Percentiles rank a stretch among this genome's conserved stretches.
Conservation (phyloP, 2,329 filamentous ascomycete species). For the Rutstroemia sydowiana region DNA sequence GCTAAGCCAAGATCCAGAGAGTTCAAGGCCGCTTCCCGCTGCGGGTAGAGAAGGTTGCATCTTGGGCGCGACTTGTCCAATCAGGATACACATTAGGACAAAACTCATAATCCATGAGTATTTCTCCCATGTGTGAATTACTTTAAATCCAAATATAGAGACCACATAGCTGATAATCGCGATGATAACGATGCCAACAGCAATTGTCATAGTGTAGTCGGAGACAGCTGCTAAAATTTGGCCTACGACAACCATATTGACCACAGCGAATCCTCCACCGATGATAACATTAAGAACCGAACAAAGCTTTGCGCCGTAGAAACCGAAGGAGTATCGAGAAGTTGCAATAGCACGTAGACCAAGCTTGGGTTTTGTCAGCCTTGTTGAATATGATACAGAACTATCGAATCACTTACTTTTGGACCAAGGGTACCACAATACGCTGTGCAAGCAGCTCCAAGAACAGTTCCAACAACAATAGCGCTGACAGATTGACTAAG, state of each 20-base stretch:
- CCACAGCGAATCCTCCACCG: slow-evolving; percentile 34
- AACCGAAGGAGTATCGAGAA: slow-evolving; percentile 42
- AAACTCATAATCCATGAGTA: slow-evolving; percentile 42
- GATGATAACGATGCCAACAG: slow-evolving; percentile 31
- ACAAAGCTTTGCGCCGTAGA: slow-evolving; percentile 41
- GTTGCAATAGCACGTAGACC: slow-evolving; percentile 38
- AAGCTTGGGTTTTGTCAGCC: slow-evolving; percentile 16
- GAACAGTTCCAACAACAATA: slow-evolving; percentile 34
- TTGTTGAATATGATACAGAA: not conserved
- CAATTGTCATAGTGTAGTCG: slow-evolving; percentile 35
- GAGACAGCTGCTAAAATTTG: slow-evolving; percentile 28
- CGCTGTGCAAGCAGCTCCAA: slow-evolving; percentile 35
- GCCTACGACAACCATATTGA: slow-evolving; percentile 41
- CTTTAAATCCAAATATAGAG: slow-evolving; percentile 31
- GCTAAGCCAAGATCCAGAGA: slow-evolving; percentile 28
- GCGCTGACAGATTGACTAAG: slow-evolving; percentile 37
- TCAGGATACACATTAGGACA: slow-evolving; percentile 40
- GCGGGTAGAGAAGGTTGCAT: slow-evolving; percentile 33
- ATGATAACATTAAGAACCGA: slow-evolving; percentile 40
- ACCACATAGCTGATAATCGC: slow-evolving; percentile 24
- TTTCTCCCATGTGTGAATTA: slow-evolving; percentile 41
- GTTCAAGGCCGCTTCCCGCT: slow-evolving; percentile 28
- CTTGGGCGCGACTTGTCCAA: slow-evolving; percentile 38
- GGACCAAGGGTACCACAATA: slow-evolving; percentile 37
- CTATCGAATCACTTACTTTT: slow-evolving; percentile 24